Conservation (phyloP, 164 flowering plant genomes). For the Tetrastigma voinierianum region DNA sequence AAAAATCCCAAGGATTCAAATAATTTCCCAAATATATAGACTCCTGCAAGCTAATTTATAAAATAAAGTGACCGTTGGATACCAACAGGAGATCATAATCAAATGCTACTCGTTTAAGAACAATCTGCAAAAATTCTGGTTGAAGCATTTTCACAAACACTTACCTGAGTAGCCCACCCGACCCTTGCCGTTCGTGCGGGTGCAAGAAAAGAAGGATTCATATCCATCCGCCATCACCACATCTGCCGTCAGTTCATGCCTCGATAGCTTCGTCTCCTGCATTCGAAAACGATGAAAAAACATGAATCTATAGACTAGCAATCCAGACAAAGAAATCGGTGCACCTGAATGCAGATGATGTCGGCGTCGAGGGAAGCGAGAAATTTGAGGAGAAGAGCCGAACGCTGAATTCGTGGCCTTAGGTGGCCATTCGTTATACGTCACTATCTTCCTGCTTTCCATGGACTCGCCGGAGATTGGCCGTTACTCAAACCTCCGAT, state of each 20-base stretch:
- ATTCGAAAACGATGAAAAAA: neutral
- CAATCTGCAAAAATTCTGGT: neutral
- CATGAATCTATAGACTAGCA: neutral
- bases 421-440: conserved; percentile 93
- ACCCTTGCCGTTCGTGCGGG: conserved; percentile 67
- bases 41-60: neutral
- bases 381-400: conserved; percentile 74
- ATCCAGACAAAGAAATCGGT: neutral
- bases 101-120: too few species aligned
- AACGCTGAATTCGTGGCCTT: conserved; percentile 73
- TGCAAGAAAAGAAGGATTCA: conserved; percentile 93
- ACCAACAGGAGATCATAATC: too few species aligned
- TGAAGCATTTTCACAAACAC: conserved; percentile 20
- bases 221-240: conserved; percentile 85
- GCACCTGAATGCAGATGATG: conserved; percentile 91
- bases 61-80: neutral
- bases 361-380: conserved; percentile 83
- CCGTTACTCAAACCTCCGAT: neutral
- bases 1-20: neutral
- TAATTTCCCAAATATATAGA: neutral
- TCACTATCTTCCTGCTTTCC: conserved; percentile 70
- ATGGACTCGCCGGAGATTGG: neutral
- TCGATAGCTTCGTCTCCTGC: conserved; percentile 82
- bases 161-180: conserved; percentile 89
- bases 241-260: conserved; percentile 86